Percentiles rank a stretch among this genome's conserved stretches.
phyloP scores from a whole-genome alignment of 805 yeast genomes.

The Candida silvicultrix region DNA sequence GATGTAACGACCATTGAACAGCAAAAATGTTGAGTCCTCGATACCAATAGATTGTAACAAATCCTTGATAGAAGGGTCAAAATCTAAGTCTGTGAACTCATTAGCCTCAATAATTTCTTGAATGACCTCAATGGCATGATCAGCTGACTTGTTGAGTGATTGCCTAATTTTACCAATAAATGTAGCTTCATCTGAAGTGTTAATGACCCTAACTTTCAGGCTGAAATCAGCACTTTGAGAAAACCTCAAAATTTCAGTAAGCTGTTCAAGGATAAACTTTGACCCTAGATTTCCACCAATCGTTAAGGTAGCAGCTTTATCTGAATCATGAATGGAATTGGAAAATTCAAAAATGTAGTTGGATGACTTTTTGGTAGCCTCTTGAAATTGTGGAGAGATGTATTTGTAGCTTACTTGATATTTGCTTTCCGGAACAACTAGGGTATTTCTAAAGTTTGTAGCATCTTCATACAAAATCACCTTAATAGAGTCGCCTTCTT shows the following conservation, averaged over 20 bases:
- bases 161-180: slow-evolving; percentile 16
- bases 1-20: slow-evolving; percentile 50
- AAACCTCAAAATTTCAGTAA: slow-evolving; percentile 29
- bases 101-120: slow-evolving; percentile 6
- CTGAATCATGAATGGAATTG: slow-evolving; percentile 12
- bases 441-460: slow-evolving; percentile 36
- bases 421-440: slow-evolving; percentile 43
- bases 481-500: slow-evolving; percentile 22
- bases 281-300: slow-evolving; percentile 52
- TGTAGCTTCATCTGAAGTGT: slow-evolving; percentile 16
- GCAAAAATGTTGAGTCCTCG: slow-evolving; percentile 32
- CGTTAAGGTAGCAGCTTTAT: slow-evolving; percentile 36
- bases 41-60: slow-evolving; percentile 27
- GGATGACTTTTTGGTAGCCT: background rate
- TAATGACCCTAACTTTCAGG: slow-evolving; percentile 34
- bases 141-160: slow-evolving; percentile 8
- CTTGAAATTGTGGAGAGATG: slow-evolving; percentile 11
- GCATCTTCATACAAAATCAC: slow-evolving; percentile 38
- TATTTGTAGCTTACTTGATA: slow-evolving; percentile 24
- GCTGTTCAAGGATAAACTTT: slow-evolving; percentile 33
- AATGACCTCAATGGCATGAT: slow-evolving; percentile 10
- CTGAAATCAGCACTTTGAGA: slow-evolving; percentile 18
- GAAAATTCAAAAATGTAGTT: slow-evolving; percentile 18
- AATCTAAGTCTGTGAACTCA: slow-evolving; percentile 8
- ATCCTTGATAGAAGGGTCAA: slow-evolving; percentile 4